phyloP scores from a whole-genome alignment of 345 rosid species.

The Eucalyptus polyanthemos region DNA sequence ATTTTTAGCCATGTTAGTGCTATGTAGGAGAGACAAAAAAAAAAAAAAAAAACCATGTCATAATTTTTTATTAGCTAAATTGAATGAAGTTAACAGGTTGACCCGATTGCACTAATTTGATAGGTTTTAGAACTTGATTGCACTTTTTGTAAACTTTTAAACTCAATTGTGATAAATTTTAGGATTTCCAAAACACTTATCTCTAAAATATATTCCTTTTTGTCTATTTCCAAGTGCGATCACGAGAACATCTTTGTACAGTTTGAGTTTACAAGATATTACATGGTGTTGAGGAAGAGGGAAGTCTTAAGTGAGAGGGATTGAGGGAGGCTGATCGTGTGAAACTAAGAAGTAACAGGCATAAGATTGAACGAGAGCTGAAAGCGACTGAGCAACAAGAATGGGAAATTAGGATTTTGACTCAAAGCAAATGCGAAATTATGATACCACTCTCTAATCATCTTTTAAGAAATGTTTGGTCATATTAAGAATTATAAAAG shows the following conservation, averaged over 20 bases:
- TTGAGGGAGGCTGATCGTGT: neutral
- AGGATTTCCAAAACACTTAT: no score
- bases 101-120: neutral
- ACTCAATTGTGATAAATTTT: no score
- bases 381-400: neutral
- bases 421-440: neutral
- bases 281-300: neutral
- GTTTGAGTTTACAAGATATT: neutral
- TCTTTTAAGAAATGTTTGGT: neutral
- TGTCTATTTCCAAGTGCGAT: neutral
- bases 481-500: neutral
- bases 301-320: neutral
- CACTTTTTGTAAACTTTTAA: no score
- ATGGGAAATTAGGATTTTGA: neutral
- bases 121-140: accelerated
- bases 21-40: neutral
- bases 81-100: no score
- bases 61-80: no score
- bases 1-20: neutral
- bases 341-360: neutral
- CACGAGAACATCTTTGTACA: neutral
- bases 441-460: neutral
- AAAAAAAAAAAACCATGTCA: no score
- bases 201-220: neutral
- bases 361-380: neutral